Conservation (phyloP, 163 green algal genomes). For the Trebouxia gelatinosa region DNA sequence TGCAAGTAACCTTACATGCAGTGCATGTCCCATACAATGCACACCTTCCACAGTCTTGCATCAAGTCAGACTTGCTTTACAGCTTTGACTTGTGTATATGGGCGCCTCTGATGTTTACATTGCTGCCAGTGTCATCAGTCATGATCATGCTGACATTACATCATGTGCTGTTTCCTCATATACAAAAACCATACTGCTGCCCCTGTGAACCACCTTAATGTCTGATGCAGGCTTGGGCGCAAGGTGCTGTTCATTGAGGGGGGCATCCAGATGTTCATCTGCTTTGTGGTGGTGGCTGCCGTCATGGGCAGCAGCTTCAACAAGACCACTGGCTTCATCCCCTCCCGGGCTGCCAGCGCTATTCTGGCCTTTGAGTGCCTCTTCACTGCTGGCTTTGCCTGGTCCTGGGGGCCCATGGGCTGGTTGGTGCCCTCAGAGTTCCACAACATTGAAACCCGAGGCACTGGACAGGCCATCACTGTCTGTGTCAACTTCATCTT, state of each 20-base stretch:
- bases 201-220: too few species aligned
- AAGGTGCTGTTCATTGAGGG: conserved; percentile 8
- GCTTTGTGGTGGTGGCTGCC: neutral
- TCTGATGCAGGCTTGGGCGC: neutral
- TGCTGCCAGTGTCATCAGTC: too few species aligned
- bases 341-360: neutral
- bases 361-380: conserved; percentile 15
- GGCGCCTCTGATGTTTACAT: too few species aligned
- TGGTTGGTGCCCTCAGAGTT: conserved; percentile 53
- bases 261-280: conserved; percentile 20
- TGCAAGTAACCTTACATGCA: too few species aligned
- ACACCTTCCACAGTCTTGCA: too few species aligned
- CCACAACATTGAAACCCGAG: conserved; percentile 36
- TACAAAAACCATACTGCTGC: too few species aligned
- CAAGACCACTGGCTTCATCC: neutral
- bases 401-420: conserved; percentile 51
- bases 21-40: too few species aligned
- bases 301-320: neutral
- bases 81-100: too few species aligned
- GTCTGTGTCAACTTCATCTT: conserved; percentile 46
- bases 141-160: too few species aligned
- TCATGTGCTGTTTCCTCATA: too few species aligned
- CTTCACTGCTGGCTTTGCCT: conserved; percentile 41
- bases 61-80: too few species aligned
- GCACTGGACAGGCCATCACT: conserved; percentile 47